These are phyloP conservation scores for Rhazya stricta DNA, from an alignment of 257 asterid species.

Conservation along the genomic window DNA sequence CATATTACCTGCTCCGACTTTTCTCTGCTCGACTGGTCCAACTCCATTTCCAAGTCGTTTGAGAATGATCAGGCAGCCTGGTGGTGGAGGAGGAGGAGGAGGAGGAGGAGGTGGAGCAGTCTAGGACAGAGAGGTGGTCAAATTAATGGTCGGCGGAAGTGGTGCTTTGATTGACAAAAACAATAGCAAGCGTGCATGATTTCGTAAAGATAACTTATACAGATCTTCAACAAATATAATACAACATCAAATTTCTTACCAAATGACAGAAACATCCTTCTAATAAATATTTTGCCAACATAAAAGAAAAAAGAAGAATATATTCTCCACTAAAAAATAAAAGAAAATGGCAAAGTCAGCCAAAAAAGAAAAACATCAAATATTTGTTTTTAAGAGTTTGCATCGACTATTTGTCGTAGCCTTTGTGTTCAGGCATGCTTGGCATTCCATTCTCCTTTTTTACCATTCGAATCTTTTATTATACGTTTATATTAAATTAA, in stretches of 20 bases:
- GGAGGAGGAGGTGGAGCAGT: not conserved
- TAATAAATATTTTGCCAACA: not conserved
- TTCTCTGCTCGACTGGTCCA: slow-evolving; percentile 26
- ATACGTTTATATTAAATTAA: too few species aligned
- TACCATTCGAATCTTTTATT: too few species aligned
- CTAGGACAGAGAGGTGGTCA: slow-evolving; percentile 18
- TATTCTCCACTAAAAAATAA: not conserved
- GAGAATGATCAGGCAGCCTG: not conserved
- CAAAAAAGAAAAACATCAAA: too few species aligned
- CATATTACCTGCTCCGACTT: slow-evolving; percentile 22
- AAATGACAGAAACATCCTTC: slow-evolving; percentile 5
- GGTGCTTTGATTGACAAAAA: slow-evolving; percentile 18
- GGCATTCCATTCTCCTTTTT: too few species aligned
- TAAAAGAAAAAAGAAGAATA: not conserved
- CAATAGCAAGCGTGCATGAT: slow-evolving; percentile 43
- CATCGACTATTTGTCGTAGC: too few species aligned
- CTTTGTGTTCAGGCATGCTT: too few species aligned
- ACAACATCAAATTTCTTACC: not conserved
- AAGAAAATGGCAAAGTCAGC: too few species aligned
- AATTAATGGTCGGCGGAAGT: slow-evolving; percentile 33
- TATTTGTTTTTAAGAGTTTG: too few species aligned
- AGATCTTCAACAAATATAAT: not conserved
- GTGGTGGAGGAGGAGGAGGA: slow-evolving; percentile 1
- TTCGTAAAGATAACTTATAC: slow-evolving; percentile 21
- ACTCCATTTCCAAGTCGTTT: slow-evolving; percentile 24